Base-by-base conservation (phyloP, 2,329 filamentous ascomycete species). In the Colletotrichum sp. region DNA sequence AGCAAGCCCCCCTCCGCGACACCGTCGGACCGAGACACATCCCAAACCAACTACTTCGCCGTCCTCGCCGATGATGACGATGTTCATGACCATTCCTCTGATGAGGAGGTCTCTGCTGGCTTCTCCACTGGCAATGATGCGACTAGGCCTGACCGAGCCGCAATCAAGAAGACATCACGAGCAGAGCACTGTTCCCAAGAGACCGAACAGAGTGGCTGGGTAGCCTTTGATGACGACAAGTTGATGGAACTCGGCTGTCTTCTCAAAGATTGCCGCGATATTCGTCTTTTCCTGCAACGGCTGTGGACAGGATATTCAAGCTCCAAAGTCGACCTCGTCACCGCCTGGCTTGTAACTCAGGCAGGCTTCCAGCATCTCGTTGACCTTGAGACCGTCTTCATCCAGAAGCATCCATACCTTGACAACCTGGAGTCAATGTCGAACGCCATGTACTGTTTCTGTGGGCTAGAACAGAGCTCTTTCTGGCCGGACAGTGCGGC, bases 91-190 rank as follows among this genome's bases (percentile, higher is more conserved):
- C 5, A n/a, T 0, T 44, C 39, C 39, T 49, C 39, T n/a, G 39
- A 49, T 6, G 39, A 49, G 7, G 39, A 49, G 0, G 9, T 12
- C 39, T 7, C 39, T 10, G 39, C 39, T n/a, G 39, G 18, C 2
- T 1, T 49, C 5, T 12, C 18, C 9, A 21, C 39, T 1, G 5
- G 3, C 1, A 36, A 36, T 36, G 34, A 1, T 16, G 34, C 0
- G 15, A 8, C 15, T 1, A 4, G 34, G 34, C 7, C 34, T 1
- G 34, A 16, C 15, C 15, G 34, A 36, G 34, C 34, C 34, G 34
- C 34, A 36, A 16, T 0, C 13, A 8, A 36, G 6, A 36, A 36
- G 6, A 36, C 13, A 36, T 16, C 34, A 36, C 13, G 0, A 36
- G 34, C 34, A 36, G 34, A 36, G 34, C 34, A 36, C 0, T 16